Evolutionary conservation across 495 filamentous ascomycete genomes (phyloP).

Genomic region (Podospora didyma): DNA sequence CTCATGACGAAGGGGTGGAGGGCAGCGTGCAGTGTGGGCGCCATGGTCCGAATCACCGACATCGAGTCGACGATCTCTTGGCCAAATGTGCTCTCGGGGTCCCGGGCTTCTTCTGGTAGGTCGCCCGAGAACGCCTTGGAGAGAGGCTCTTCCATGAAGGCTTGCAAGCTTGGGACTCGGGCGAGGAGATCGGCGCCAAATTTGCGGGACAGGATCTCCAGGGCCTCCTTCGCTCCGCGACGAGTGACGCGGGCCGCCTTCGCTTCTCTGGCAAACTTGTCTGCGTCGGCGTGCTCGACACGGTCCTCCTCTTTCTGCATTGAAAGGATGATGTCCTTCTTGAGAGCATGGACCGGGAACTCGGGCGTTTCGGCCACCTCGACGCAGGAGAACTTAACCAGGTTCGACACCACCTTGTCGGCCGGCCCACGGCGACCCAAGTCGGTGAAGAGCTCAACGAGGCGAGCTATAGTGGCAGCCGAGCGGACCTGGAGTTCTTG

Average conservation of each 20-base stretch:
- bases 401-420: constrained; percentile 88
- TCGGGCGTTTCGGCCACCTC: constrained; percentile 97
- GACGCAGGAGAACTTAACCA: constrained; percentile 94
- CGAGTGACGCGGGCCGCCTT: constrained; percentile 82
- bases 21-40: constrained; percentile 71
- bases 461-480: constrained; percentile 69
- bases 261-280: constrained; percentile 79
- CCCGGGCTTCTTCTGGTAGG: constrained; percentile 63
- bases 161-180: constrained; percentile 73
- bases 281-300: constrained; percentile 84
- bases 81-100: constrained; percentile 67
- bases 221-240: constrained; percentile 87
- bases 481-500: constrained; percentile 85
- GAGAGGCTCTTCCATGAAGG: constrained; percentile 77
- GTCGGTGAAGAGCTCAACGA: constrained; percentile 82
- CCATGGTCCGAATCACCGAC: constrained; percentile 85
- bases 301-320: constrained; percentile 96
- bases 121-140: constrained; percentile 68
- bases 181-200: constrained; percentile 75
- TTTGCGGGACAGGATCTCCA: constrained; percentile 76
- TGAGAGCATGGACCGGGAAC: constrained; percentile 70
- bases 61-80: constrained; percentile 91
- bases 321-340: constrained; percentile 78
- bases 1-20: constrained; percentile 73
- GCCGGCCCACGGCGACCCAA: constrained; percentile 73